Evolutionary conservation across 371 early-diverging fungal species (phyloP).

Genomic region (Mucor ambiguus): DNA sequence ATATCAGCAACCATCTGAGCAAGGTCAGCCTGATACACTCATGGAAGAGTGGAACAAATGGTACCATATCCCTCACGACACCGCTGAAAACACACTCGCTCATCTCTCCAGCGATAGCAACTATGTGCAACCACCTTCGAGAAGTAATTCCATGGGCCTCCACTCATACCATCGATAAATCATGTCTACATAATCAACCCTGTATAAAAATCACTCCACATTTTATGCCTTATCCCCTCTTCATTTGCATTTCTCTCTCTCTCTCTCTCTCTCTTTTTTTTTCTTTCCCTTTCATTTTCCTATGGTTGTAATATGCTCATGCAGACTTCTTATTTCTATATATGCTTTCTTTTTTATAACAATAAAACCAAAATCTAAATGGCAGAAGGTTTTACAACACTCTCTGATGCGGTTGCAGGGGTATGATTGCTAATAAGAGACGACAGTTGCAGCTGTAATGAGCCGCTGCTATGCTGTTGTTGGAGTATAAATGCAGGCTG

Average conservation of each 20-base stretch:
- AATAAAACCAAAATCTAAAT: neutral
- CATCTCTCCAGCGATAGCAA: neutral
- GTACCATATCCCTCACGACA: neutral
- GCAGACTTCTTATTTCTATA: neutral
- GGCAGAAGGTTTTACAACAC: neutral
- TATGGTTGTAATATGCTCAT: neutral
- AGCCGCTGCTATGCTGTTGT: conserved; percentile 11
- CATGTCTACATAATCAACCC: neutral
- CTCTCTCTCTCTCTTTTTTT: neutral
- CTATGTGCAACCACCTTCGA: neutral
- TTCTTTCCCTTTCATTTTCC: neutral
- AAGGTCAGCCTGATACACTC: neutral
- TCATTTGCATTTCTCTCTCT: neutral
- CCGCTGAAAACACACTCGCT: neutral
- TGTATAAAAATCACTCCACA: neutral
- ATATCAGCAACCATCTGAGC: neutral
- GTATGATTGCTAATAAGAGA: neutral
- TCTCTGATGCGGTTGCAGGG: neutral
- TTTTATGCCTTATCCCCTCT: neutral
- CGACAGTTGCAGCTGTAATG: neutral
- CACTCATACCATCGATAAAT: neutral
- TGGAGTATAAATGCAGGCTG: conserved; percentile 4
- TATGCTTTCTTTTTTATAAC: neutral
- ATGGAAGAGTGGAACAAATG: neutral
- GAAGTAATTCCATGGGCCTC: neutral